Evolutionary conservation across 179 eudicot species (phyloP), one percentile per base, ranked within the genome.

Genomic region (Sideroxylon spinosum): DNA sequence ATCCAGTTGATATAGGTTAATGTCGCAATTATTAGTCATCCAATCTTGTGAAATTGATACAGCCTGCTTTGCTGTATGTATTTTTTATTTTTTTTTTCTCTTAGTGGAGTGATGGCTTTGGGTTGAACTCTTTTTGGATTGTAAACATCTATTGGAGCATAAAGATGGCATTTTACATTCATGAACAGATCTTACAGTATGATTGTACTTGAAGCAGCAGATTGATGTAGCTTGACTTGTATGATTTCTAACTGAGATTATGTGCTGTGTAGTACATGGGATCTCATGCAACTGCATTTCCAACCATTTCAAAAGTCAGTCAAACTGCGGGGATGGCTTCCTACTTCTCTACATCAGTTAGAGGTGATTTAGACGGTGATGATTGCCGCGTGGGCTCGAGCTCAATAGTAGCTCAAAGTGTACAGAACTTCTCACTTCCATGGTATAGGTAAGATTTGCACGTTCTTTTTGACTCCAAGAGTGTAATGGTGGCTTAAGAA

Each of bases 371-470:
- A 82, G 84, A 87, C 67, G 85, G 85, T 78, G 65, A 11, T 59
- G 72, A 77, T 82, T 75, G 60, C 14, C 61, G 46, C 12, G 69
- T 67, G 75, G 77, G 73, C 48, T 32, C 86, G 74, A 77, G 73
- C 80, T 78, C 79, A 25, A 28, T 76, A 78, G 78, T 44, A 28
- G 78, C 84, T 74, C 85, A 87, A 80, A 80, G 44, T 60, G 83
- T 86, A 32, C 61, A 78, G 20, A 67, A 73, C 70, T 87, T 89
- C 80, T 87, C 86, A 76, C 88, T 87, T 84, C 92, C 92, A 49
- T 75, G 90, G 71, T 76, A 82, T 63, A 87, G 88, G 92, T 86
- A 82, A 62, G 78, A 12, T 32, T 6, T 62, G 59, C 46, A 0
- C 59, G 23, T 49, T 44, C 14, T 20, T 29, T 29, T 28, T 6